Conservation (phyloP, 768 basidiomycete species). For the Sistotremastrum niveocremeum region DNA sequence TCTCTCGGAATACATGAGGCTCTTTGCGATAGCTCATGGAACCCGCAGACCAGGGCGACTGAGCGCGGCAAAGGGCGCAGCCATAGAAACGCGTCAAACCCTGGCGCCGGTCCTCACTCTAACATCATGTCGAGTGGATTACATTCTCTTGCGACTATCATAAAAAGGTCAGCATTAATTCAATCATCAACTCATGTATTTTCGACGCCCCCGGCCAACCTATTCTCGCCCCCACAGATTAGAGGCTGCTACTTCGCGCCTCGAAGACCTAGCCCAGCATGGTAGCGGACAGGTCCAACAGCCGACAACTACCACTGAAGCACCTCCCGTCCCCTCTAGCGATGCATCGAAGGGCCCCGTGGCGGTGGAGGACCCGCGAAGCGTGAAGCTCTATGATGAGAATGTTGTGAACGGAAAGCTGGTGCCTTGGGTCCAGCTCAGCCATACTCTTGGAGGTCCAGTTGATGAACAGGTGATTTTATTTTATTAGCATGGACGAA, state of each 20-base stretch:
- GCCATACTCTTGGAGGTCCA: conserved; percentile 54
- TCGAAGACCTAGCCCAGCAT: conserved; percentile 75
- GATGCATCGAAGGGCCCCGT: conserved; percentile 21
- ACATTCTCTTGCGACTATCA: conserved; percentile 67
- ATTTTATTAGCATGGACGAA: background rate
- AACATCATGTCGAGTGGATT: conserved; percentile 35
- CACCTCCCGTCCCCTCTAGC: conserved; percentile 25
- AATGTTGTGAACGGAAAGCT: conserved; percentile 60
- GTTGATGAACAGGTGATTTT: conserved; percentile 66
- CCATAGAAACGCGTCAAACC: background rate
- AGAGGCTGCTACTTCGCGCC: conserved; percentile 84
- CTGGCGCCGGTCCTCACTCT: too few relatives aligned
- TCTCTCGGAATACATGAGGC: conserved; percentile 17
- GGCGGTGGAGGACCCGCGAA: conserved; percentile 33
- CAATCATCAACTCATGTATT: conserved; percentile 5
- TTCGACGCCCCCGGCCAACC: conserved; percentile 1
- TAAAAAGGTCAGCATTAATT: conserved; percentile 47
- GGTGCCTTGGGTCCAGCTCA: conserved; percentile 60
- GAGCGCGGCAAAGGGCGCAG: too few relatives aligned
- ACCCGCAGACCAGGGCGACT: too few relatives aligned
- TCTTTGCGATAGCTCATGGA: background rate
- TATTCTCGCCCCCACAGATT: conserved; percentile 34
- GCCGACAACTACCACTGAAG: conserved; percentile 16
- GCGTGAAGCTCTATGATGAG: conserved; percentile 62
- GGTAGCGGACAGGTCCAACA: conserved; percentile 14